Evolutionary conservation across 768 basidiomycete species (phyloP).

Genomic region (Boletus pseudopeckii): DNA sequence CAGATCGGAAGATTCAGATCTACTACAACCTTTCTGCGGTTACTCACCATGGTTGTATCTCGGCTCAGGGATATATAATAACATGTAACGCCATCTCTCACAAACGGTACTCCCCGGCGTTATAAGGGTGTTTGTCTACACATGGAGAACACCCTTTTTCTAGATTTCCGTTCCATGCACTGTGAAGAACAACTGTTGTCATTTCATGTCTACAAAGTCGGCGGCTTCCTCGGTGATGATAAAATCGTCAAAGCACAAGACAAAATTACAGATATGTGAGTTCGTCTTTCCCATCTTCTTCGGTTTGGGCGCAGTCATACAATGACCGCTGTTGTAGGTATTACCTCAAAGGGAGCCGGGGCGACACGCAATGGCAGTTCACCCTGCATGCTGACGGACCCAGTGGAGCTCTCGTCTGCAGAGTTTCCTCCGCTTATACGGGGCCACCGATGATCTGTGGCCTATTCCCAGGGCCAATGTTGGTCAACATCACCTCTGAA

Average conservation of each 20-base stretch:
- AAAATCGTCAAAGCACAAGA: conserved; percentile 26
- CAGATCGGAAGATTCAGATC: no score
- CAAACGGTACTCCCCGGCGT: background rate
- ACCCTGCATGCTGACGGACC: conserved; percentile 17
- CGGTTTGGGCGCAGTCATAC: background rate
- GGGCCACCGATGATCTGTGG: conserved; percentile 13
- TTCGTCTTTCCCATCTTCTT: background rate
- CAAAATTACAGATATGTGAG: conserved; percentile 20
- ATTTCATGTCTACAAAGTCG: conserved; percentile 26
- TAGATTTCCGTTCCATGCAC: background rate
- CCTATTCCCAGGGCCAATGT: conserved; percentile 2
- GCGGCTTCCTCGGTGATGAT: conserved; percentile 24
- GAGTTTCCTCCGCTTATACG: conserved; percentile 19
- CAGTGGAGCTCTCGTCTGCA: conserved; percentile 18
- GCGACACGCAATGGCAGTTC: conserved; percentile 18
- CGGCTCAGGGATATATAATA: background rate
- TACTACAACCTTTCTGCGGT: no score
- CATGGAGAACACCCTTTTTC: background rate
- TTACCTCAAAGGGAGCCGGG: conserved; percentile 19
- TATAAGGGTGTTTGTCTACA: background rate
- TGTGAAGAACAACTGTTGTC: conserved; percentile 8
- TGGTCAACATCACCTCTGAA: conserved; percentile 17
- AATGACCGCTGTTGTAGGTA: conserved; percentile 14
- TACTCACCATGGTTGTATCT: background rate
- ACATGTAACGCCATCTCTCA: background rate